Evolutionary conservation across 176 grass and related monocot genomes (phyloP).

Genomic region (Canna indica): DNA sequence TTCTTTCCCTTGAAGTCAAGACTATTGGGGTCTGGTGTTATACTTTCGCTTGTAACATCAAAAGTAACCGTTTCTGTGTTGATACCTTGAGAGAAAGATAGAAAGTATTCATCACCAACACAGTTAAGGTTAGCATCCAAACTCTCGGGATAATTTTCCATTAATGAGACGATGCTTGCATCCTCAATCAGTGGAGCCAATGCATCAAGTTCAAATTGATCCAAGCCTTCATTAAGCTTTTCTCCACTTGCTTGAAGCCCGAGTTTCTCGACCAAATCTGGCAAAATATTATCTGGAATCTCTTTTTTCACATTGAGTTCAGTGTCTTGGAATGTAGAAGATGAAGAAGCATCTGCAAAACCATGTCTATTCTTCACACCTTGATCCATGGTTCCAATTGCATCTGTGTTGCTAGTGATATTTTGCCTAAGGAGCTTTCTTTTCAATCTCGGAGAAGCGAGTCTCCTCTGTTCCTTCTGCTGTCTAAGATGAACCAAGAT

Average conservation of each 20-base stretch:
- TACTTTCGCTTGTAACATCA: constrained; percentile 14
- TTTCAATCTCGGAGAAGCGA: constrained; percentile 30
- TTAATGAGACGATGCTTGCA: background rate
- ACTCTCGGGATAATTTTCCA: constrained; percentile 1
- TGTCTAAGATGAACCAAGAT: constrained; percentile 50
- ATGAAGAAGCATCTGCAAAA: constrained; percentile 12
- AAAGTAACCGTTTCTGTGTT: constrained; percentile 18
- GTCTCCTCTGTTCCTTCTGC: constrained; percentile 36
- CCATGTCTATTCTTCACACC: constrained; percentile 18
- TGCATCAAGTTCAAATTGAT: constrained; percentile 15
- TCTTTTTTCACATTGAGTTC: constrained; percentile 14
- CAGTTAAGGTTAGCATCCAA: constrained; percentile 12
- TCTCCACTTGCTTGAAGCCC: constrained; percentile 20
- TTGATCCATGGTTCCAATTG: constrained; percentile 35
- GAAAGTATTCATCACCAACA: background rate
- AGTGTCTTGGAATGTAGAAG: background rate
- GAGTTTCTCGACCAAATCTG: constrained; percentile 24
- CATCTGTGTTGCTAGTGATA: constrained; percentile 16
- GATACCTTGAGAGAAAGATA: background rate
- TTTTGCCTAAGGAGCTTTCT: constrained; percentile 71
- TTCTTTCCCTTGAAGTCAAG: constrained; percentile 33
- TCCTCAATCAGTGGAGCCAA: constrained; percentile 28
- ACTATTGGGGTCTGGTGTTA: constrained; percentile 17
- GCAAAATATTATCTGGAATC: constrained; percentile 33
- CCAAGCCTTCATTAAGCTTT: constrained; percentile 16